Evolutionary conservation across 257 asterid genomes (phyloP), one percentile per base, ranked within the genome.

Genomic region (Gentiana macrophylla): DNA sequence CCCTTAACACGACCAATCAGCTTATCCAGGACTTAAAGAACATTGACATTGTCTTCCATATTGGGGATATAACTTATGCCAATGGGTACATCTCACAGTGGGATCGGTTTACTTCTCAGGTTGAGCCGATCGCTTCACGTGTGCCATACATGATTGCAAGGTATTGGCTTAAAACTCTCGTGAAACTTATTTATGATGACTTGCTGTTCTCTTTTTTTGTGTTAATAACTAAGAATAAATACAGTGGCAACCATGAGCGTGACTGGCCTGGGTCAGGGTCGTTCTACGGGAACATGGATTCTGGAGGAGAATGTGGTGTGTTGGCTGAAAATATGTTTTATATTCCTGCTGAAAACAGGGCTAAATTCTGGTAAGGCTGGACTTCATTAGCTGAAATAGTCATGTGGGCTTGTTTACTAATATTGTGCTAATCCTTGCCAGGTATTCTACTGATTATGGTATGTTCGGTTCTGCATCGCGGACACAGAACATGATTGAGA

Each of bases 301-400:
- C 97, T 0, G 97, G 94, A 8, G 97, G 97, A 65, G 97, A 88
- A 66, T 88, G 97, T 68, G 95, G 97, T 38, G 97, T 88, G 47
- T 36, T 67, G 50, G 86, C 94, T 48, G 86, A 82, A 70, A 75
- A 80, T 10, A 80, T 85, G 94, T 88, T 88, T 50, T 88, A 58
- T 38, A 81, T 76, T 62, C 97, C 97, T 63, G 82, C 97, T 37
- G 94, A 88, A 59, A 85, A 86, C 65, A 76, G 92, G 67, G 97
- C 82, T 32, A 89, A 89, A 46, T 85, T 79, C 77, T 86, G 95
- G 97, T 89, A 79, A 11, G 64, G 12, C 47, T n/a, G 15, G 2
- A n/a, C 12, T n/a, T 6, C 24, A 49, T 15, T 55, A 12, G 2
- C 11, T 12, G 3, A 8, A 41, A 1, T 41, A 10, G 35, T 36